Evolutionary conservation across 163 green algal genomes (phyloP), one percentile per base, ranked within the genome.

Genomic region (Chlamydomonas reinhardtii): DNA sequence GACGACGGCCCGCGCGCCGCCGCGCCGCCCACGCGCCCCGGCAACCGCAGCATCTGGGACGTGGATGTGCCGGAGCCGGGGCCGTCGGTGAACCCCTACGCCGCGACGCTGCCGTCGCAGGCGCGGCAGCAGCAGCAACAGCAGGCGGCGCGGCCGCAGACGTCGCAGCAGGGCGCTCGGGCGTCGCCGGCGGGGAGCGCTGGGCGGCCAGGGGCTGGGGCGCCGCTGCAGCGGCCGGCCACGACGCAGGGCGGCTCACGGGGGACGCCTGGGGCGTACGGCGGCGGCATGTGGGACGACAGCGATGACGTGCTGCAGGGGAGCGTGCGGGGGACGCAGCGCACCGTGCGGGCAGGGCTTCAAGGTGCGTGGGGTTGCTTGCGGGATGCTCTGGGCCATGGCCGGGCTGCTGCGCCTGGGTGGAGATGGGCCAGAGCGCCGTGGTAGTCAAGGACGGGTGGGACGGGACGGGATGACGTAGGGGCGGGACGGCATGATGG

Each of bases 31-130:
- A 35, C 66, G 5, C 39, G 72, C 17, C 34, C 34, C 35, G 59
- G 70, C 81, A 79, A 66, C 70, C 65, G 66, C 27, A 48, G 82
- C 39, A 87, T 87, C 35, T 87, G 82, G 82, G 82, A 70, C 19
- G 35, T 87, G 72, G 82, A 87, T 37, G 61, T 59, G 25, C 70
- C 80, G 27, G 80, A 48, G 25, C 52, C 68, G 25, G 68, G 22
- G 15, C 69, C 34, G 29, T 37, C 35, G 35, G 70, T n/a, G 29
- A 68, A 73, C 5, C 80, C 80, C 6, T 86, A 86, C 80, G 80
- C 8, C 27, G 70, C 69, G 25, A 86, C 80, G 19, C 61, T 86
- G 54, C 80, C 80, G 5, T 86, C 80, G 31, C 70, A 79, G 80
- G 56, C 34, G 29, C 80, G 80, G 56, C 22, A 59, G 29, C 80